Conservation (phyloP, 306 rosid species). For the Cyclanthera cordifolia region DNA sequence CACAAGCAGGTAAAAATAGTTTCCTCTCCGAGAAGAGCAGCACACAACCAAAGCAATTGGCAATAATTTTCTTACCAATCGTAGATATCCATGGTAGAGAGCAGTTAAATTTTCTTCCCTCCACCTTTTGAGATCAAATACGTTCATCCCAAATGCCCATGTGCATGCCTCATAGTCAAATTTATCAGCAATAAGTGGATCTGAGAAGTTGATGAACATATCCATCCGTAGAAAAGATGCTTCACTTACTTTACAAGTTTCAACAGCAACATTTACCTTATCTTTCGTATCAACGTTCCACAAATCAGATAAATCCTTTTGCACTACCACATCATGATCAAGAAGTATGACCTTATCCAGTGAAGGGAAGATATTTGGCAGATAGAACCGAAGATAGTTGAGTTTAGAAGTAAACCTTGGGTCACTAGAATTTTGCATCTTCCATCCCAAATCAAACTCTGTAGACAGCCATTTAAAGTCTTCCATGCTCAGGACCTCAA, state of each 20-base stretch:
- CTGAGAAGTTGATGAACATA: conserved; percentile 70
- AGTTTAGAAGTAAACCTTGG: conserved; percentile 77
- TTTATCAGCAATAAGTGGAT: conserved; percentile 52
- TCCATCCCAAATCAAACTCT: conserved; percentile 32
- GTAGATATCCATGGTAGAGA: conserved; percentile 52
- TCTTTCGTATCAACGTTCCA: conserved; percentile 64
- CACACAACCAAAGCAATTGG: background rate
- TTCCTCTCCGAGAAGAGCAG: background rate
- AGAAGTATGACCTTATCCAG: conserved; percentile 60
- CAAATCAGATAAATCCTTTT: conserved; percentile 55
- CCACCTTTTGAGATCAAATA: conserved; percentile 79
- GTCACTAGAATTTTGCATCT: conserved; percentile 36
- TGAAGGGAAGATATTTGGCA: conserved; percentile 66
- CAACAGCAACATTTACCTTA: conserved; percentile 68
- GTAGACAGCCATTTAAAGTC: conserved; percentile 48
- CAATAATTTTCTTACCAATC: conserved; percentile 41
- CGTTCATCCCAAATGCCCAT: conserved; percentile 96
- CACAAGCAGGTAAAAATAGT: background rate
- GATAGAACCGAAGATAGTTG: conserved; percentile 84
- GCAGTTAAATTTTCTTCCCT: conserved; percentile 54
- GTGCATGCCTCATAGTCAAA: conserved; percentile 71
- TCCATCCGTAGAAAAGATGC: conserved; percentile 50
- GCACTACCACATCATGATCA: conserved; percentile 95
- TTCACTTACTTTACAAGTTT: conserved; percentile 54
- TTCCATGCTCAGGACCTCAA: conserved; percentile 64